A percentile compares a stretch with the other conserved stretches of the same genome.
Evolutionary conservation across 352 stramenopile genomes (phyloP).

Genomic region (Albugo candida): DNA sequence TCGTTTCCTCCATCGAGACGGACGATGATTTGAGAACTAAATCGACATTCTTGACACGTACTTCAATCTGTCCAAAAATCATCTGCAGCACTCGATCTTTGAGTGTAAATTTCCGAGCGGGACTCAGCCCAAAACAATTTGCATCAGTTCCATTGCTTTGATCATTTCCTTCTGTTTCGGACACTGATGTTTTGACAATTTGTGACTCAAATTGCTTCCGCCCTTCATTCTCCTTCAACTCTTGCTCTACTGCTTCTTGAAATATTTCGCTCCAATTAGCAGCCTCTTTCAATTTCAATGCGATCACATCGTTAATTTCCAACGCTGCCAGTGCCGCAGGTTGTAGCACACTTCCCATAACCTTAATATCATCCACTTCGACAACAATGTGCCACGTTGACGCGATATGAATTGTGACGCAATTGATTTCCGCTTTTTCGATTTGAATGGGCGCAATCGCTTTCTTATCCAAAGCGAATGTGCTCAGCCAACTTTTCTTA

Average conservation of each 20-base stretch:
- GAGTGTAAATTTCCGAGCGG: conserved; percentile 6
- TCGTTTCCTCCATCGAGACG: conserved; percentile 7
- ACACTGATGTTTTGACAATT: no score
- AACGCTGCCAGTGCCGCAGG: no score
- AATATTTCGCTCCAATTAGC: neutral
- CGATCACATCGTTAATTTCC: no score
- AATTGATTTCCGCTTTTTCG: neutral
- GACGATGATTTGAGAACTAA: neutral
- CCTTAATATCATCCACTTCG: neutral
- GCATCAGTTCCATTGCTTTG: conserved; percentile 17
- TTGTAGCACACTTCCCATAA: no score
- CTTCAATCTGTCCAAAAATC: conserved; percentile 33
- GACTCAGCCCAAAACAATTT: neutral
- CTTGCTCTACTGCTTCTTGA: neutral
- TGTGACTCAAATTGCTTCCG: no score
- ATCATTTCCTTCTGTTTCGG: no score
- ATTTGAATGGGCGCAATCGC: conserved; percentile 1
- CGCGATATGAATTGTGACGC: neutral
- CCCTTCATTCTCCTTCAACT: neutral
- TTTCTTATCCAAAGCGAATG: conserved; percentile 34
- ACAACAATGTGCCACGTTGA: neutral
- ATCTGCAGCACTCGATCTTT: conserved; percentile 42
- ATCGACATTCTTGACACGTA: no score
- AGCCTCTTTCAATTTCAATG: neutral
- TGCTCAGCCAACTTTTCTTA: conserved; percentile 26